Evolutionary conservation across 179 eudicot genomes (phyloP), one percentile per base, ranked within the genome.

Genomic region (Vitellaria paradoxa): DNA sequence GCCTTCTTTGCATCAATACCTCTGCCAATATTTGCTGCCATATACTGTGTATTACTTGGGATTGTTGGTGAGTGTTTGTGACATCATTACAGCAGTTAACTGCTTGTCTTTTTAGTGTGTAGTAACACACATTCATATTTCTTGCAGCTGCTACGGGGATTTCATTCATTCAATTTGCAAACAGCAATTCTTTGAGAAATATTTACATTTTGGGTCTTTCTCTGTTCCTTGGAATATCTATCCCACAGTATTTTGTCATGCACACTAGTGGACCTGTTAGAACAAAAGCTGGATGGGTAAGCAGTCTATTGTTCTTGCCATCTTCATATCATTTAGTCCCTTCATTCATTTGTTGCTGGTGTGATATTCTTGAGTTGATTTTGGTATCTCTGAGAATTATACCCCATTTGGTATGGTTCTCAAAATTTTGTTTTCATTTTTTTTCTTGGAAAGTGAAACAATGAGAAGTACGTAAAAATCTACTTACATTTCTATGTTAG

Each of bases 1-100:
- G 98, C 99, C 59, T 88, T 96, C 78, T 93, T 96, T 78, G 98
- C 99, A 63, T 83, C 92, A 42, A 93, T 96, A 49, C 99, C 99
- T 57, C 76, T 89, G 79, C 98, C 99, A 45, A 87, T 96, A 81
- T 96, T 93, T 81, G 99, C 97, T 42, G 99, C 99, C 17, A 81
- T 87, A 45, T 96, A 91, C 71, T 96, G 99, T 46, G 79, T 96
- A 84, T 77, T 96, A 20, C 93, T 86, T 79, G 98, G 97, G 63
- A 89, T 96, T 67, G 98, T 96, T 73, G 93, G 99, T 91, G 66
- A 86, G 97, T 89, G 4, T 46, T 62, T 6, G 49, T 52, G 75
- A 53, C 60, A 26, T 61, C 23, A 17, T 20, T 11, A 21, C 46
- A 26, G 24, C 20, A 4, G 30, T 15, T 59, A 37, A n/a, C 26